phyloP scores from a whole-genome alignment of 306 rosid species.

The Phaseolus lunatus region DNA sequence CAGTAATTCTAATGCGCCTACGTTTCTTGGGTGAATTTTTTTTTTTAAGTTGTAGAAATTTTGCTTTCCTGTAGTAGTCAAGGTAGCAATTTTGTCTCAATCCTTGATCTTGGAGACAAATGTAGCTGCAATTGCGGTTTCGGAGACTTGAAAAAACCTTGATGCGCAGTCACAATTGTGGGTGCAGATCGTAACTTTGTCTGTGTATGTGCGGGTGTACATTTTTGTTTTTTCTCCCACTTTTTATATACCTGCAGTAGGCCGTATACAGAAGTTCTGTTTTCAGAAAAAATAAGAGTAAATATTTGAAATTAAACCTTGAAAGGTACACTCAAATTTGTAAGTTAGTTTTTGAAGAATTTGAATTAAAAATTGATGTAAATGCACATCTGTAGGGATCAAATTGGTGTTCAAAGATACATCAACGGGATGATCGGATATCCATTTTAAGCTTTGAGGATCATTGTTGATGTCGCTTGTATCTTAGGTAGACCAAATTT shows the following conservation, averaged over 20 bases:
- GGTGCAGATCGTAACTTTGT: not conserved
- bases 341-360: not conserved
- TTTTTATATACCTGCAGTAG: not conserved
- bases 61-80: not conserved
- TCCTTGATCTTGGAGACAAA: not conserved
- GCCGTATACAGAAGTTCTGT: not conserved
- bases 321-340: not conserved
- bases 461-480: not conserved
- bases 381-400: not conserved
- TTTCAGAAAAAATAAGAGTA: not conserved
- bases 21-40: not conserved
- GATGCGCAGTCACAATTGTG: not conserved
- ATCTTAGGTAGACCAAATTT: conserved; percentile 23
- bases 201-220: not conserved
- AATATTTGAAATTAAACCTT: not conserved
- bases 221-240: not conserved
- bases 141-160: not conserved
- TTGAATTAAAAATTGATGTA: not conserved
- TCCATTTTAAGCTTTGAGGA: not conserved
- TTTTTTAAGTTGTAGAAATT: not conserved
- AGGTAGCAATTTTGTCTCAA: not conserved
- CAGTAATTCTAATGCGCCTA: not conserved
- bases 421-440: not conserved
- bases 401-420: conserved; percentile 23
- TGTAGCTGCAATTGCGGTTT: not conserved